Conservation (phyloP, 23 red algal genomes). For the Cyanidioschyzon merolae region DNA sequence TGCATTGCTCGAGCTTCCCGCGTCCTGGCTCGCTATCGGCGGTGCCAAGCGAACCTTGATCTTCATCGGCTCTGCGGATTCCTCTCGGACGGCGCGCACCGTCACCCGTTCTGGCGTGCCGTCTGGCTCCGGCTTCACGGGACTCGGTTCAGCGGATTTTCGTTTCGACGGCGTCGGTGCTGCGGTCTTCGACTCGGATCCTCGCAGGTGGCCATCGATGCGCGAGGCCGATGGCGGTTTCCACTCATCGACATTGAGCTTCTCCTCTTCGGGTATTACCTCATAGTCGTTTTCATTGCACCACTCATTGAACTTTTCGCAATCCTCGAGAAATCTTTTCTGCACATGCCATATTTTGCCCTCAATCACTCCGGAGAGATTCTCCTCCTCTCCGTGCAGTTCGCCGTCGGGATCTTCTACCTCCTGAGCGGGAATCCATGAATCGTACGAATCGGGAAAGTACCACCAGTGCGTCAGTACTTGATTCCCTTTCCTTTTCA, state of each 20-base stretch:
- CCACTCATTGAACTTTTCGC: conserved; percentile 82
- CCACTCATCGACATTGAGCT: neutral
- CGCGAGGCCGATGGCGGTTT: neutral
- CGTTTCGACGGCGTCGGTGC: neutral
- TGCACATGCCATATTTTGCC: conserved; percentile 63
- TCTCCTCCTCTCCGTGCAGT: conserved; percentile 20
- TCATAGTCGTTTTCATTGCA: conserved; percentile 95
- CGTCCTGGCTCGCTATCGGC: neutral
- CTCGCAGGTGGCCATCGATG: neutral
- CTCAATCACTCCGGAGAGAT: conserved; percentile 7
- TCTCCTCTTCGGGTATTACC: conserved; percentile 25
- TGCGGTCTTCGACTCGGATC: neutral
- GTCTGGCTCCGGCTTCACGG: neutral
- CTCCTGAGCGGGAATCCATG: conserved; percentile 79
- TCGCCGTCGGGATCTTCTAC: conserved; percentile 38
- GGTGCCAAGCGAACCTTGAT: conserved; percentile 5
- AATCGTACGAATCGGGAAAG: conserved; percentile 94
- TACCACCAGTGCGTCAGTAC: conserved; percentile 97
- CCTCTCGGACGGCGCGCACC: neutral
- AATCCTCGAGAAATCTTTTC: conserved; percentile 62
- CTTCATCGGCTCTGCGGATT: conserved; percentile 4
- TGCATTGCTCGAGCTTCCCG: neutral
- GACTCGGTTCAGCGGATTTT: neutral
- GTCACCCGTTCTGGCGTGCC: neutral
- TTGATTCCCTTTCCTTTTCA: conserved; percentile 24